Evolutionary conservation across 441 rosid species (phyloP).

Genomic region (Pelargonium cotyledonis): DNA sequence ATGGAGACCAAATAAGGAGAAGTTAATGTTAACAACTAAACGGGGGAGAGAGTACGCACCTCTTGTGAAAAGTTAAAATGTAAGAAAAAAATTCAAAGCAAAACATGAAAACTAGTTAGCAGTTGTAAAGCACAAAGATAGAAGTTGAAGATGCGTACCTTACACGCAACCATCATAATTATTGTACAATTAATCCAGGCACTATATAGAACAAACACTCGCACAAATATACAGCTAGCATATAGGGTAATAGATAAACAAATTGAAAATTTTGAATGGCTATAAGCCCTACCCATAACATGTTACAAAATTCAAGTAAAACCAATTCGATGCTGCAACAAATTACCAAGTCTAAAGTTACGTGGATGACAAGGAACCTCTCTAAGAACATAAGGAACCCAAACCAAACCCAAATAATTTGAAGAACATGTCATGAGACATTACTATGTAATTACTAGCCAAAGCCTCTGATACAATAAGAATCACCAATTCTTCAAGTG

Average conservation of each 20-base stretch:
- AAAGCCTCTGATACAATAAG: too few species aligned
- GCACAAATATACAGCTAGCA: background rate
- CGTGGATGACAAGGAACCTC: background rate
- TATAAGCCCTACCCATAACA: background rate
- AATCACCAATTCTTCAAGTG: too few species aligned
- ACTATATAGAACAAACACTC: too few species aligned
- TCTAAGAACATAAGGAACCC: background rate
- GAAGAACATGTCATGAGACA: background rate
- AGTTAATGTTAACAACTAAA: background rate
- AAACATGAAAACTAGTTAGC: background rate
- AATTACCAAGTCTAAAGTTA: background rate
- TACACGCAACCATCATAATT: too few species aligned
- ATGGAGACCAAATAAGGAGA: too few species aligned
- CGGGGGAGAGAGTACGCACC: background rate
- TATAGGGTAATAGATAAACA: background rate
- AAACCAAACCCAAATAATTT: background rate
- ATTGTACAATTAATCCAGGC: too few species aligned
- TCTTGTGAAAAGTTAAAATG: too few species aligned
- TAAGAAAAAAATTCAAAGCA: too few species aligned
- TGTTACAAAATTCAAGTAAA: background rate
- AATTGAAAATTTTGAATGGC: background rate
- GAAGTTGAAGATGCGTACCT: background rate
- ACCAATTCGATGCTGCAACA: background rate
- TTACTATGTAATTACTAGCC: background rate
- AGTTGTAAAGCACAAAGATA: background rate